Conservation (phyloP, 2,329 filamentous ascomycete species). For the Lecanicillium sp. region DNA sequence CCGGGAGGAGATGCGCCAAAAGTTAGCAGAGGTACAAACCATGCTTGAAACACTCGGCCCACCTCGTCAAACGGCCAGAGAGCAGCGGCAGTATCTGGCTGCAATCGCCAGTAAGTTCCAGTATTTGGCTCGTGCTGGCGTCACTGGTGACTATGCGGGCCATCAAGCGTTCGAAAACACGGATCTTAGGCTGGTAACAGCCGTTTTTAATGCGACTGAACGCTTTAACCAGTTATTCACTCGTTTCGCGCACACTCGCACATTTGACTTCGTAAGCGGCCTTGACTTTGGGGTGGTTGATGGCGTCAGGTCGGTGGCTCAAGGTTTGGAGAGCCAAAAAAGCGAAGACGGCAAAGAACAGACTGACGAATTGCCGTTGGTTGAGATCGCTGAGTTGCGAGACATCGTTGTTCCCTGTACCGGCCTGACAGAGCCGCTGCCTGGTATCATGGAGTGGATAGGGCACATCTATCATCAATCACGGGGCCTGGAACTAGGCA, state of each 20-base stretch:
- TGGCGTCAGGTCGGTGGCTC: too few species aligned
- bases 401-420: slow-evolving; percentile 1
- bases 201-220: slow-evolving; percentile 13
- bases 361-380: not conserved
- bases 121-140: slow-evolving; percentile 7
- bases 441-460: slow-evolving; percentile 17
- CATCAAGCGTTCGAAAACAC: slow-evolving; percentile 8
- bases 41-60: slow-evolving; percentile 10
- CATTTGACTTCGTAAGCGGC: slow-evolving; percentile 6
- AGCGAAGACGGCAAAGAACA: not conserved
- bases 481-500: slow-evolving; percentile 17
- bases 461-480: slow-evolving; percentile 12
- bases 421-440: not conserved
- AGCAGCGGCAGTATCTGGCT: slow-evolving; percentile 13
- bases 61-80: slow-evolving; percentile 8
- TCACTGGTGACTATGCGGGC: slow-evolving; percentile 11
- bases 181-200: slow-evolving; percentile 14
- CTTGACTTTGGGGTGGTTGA: too few species aligned
- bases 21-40: slow-evolving; percentile 6
- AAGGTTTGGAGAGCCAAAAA: not conserved
- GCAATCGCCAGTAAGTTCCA: slow-evolving; percentile 14
- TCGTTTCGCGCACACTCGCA: slow-evolving; percentile 9
- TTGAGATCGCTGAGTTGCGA: slow-evolving; percentile 6
- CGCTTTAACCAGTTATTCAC: slow-evolving; percentile 10
- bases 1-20: slow-evolving; percentile 13